Conservation (phyloP, 495 filamentous ascomycete genomes). For the Neurospora sp. region DNA sequence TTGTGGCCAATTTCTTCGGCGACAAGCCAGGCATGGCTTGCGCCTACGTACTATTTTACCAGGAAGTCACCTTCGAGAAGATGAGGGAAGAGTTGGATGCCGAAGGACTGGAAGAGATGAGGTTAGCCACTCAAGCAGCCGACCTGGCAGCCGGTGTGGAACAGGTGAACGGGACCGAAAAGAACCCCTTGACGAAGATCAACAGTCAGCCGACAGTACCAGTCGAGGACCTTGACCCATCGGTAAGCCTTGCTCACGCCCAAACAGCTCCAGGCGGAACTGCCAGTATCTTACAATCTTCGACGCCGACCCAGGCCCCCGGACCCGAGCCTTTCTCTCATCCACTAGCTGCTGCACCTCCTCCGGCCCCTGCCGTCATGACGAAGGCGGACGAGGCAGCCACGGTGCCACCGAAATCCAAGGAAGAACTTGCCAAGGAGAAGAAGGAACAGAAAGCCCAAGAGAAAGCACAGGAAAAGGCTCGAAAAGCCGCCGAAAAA, state of each 20-base stretch:
- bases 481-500: slow-evolving; percentile 56
- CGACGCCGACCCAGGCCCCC: slow-evolving; percentile 18
- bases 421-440: slow-evolving; percentile 42
- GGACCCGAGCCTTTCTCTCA: slow-evolving; percentile 14
- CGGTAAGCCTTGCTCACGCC: slow-evolving; percentile 47
- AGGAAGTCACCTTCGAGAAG: slow-evolving; percentile 88
- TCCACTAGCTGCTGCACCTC: slow-evolving; percentile 18
- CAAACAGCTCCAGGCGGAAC: slow-evolving; percentile 46
- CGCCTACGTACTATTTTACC: slow-evolving; percentile 96
- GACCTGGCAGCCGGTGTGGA: slow-evolving; percentile 35
- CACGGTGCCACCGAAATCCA: slow-evolving; percentile 34
- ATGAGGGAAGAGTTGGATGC: slow-evolving; percentile 72
- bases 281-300: neutral
- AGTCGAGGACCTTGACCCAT: slow-evolving; percentile 41
- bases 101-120: slow-evolving; percentile 60
- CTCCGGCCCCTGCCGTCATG: slow-evolving; percentile 18
- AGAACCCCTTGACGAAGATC: slow-evolving; percentile 26
- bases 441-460: slow-evolving; percentile 45
- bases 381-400: slow-evolving; percentile 18
- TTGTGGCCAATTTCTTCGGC: slow-evolving; percentile 96
- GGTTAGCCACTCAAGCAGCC: slow-evolving; percentile 45
- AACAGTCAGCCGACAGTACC: slow-evolving; percentile 28
- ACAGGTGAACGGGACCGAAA: slow-evolving; percentile 26
- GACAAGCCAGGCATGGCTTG: slow-evolving; percentile 85
- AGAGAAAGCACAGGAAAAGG: slow-evolving; percentile 55